phyloP scores from a whole-genome alignment of 768 basidiomycete species.

The Sarcodon aspratus region DNA sequence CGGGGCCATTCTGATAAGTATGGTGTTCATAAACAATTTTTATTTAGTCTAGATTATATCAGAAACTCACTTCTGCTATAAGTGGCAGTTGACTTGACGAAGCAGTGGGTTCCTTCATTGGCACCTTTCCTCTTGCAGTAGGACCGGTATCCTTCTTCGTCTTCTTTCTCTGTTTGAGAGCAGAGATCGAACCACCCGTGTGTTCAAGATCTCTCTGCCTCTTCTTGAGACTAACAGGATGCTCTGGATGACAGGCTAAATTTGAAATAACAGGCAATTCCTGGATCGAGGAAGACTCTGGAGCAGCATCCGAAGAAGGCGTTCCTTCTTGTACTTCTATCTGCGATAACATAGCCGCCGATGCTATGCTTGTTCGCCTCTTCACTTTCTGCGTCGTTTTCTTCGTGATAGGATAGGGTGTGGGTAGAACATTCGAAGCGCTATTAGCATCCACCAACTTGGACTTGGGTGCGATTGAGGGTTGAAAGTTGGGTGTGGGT shows the following conservation, averaged over 20 bases:
- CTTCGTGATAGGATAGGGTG: not conserved
- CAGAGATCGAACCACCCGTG: not conserved
- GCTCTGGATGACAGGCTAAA: no score
- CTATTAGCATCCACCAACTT: constrained; percentile 3
- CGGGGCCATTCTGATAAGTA: not conserved
- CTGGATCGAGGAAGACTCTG: not conserved
- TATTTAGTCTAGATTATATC: not conserved
- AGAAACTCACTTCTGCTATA: not conserved
- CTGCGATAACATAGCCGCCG: not conserved
- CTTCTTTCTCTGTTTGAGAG: constrained; percentile 5
- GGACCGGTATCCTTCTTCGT: constrained; percentile 8
- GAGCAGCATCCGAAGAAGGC: not conserved
- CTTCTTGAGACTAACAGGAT: not conserved
- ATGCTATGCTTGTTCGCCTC: constrained; percentile 4
- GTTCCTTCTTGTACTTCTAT: not conserved
- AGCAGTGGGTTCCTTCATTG: constrained; percentile 14
- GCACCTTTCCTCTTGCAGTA: constrained; percentile 3
- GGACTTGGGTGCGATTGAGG: no score
- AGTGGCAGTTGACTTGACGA: not conserved
- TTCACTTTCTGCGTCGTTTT: constrained; percentile 4
- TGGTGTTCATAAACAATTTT: not conserved
- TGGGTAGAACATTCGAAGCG: not conserved
- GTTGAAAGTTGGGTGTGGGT: no score
- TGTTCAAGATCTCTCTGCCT: no score
- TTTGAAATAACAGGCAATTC: no score